phyloP scores from a whole-genome alignment of 1,139 yeast genomes.

The Taphrina pruni region DNA sequence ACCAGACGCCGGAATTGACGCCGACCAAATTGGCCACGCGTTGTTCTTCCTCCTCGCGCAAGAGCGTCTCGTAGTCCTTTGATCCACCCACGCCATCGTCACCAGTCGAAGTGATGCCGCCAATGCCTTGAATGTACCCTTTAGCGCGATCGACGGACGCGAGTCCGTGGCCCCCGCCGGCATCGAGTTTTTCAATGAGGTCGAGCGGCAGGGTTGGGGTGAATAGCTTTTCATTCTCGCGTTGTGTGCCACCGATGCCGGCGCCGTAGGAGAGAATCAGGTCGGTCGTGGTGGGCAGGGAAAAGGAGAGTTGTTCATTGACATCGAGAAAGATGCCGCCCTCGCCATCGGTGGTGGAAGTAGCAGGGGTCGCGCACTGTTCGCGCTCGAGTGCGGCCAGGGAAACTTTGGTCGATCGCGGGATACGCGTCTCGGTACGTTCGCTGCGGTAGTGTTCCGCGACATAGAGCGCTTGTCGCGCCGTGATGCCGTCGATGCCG shows the following conservation, averaged over 20 bases:
- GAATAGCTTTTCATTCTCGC: constrained; percentile 51
- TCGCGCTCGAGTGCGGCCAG: constrained; percentile 43
- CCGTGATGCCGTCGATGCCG: constrained; percentile 58
- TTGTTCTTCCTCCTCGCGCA: constrained; percentile 23
- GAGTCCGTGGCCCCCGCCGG: constrained; percentile 16
- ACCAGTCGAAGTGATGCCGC: neutral
- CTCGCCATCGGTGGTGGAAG: constrained; percentile 20
- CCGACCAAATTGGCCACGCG: constrained; percentile 33
- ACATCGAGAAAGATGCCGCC: constrained; percentile 32
- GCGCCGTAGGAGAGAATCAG: constrained; percentile 56
- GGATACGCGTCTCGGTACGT: constrained; percentile 65
- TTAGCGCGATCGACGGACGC: constrained; percentile 28
- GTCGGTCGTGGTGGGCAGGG: constrained; percentile 54
- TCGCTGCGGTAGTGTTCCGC: constrained; percentile 70
- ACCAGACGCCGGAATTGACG: constrained; percentile 36
- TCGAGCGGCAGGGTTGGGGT: constrained; percentile 55
- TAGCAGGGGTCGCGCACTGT: constrained; percentile 36
- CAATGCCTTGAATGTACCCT: constrained; percentile 30
- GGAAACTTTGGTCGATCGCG: constrained; percentile 49
- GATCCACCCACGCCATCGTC: neutral
- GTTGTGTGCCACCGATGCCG: constrained; percentile 53
- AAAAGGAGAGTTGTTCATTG: constrained; percentile 51
- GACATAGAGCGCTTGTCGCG: constrained; percentile 53
- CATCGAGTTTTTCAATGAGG: constrained; percentile 53
- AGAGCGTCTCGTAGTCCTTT: constrained; percentile 18